phyloP scores from a whole-genome alignment of 345 rosid species.

The Moringa oleifera region DNA sequence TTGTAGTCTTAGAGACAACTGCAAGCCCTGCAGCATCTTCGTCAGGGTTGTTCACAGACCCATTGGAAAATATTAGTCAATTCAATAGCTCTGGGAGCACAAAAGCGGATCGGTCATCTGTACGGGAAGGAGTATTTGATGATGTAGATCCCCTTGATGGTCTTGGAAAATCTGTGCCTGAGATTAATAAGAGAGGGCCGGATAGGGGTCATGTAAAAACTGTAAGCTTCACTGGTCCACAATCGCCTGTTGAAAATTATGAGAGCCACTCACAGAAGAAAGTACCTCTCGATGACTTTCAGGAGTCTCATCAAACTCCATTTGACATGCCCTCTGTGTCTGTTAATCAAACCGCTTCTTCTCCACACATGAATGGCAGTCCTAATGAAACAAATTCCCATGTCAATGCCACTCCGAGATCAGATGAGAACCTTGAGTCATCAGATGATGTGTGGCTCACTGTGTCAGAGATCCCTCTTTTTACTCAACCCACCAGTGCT shows the following conservation, averaged over 20 bases:
- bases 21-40: constrained; percentile 35
- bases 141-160: constrained; percentile 60
- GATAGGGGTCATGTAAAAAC: constrained; percentile 48
- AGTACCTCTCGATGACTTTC: constrained; percentile 35
- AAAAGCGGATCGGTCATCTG: constrained; percentile 35
- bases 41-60: constrained; percentile 34
- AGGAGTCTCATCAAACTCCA: constrained; percentile 36
- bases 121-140: constrained; percentile 41
- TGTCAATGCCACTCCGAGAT: constrained; percentile 30
- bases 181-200: constrained; percentile 36
- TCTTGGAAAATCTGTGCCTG: constrained; percentile 57
- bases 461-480: constrained; percentile 89
- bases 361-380: constrained; percentile 35
- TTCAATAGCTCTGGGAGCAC: constrained; percentile 35
- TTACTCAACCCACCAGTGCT: constrained; percentile 71
- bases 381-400: constrained; percentile 34
- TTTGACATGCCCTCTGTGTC: constrained; percentile 37
- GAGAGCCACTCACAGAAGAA: constrained; percentile 33
- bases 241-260: constrained; percentile 33
- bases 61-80: constrained; percentile 44
- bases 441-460: constrained; percentile 85
- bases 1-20: constrained; percentile 47
- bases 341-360: constrained; percentile 39
- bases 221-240: constrained; percentile 31
- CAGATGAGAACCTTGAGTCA: constrained; percentile 49